A percentile compares a stretch with the other conserved stretches of the same genome.
These are phyloP conservation scores for Multifurca ochricompacta DNA, from an alignment of 768 basidiomycete species.

Conservation along the genomic window DNA sequence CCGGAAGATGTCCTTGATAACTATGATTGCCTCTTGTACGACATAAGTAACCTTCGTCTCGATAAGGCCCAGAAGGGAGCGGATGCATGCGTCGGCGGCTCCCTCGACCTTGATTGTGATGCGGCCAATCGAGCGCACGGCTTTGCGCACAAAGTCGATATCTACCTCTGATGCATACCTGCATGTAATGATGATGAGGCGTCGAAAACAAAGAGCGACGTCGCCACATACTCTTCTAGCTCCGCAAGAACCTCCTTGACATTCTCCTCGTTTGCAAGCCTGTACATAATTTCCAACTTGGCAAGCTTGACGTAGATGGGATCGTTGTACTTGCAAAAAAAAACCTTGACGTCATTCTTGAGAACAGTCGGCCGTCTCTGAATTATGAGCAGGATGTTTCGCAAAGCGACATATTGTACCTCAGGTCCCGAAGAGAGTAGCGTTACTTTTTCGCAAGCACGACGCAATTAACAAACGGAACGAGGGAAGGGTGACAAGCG, in stretches of 20 bases:
- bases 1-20: constrained; percentile 97
- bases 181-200: not conserved
- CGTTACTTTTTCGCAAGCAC: constrained; percentile 66
- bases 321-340: constrained; percentile 99
- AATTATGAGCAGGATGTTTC: constrained; percentile 96
- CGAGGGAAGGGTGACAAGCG: constrained; percentile 12
- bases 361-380: constrained; percentile 88
- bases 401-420: constrained; percentile 95
- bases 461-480: not conserved
- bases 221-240: constrained; percentile 71
- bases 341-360: constrained; percentile 96
- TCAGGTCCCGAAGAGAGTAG: constrained; percentile 94
- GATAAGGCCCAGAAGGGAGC: constrained; percentile 76
- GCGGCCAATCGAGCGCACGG: constrained; percentile 93
- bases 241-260: constrained; percentile 89
- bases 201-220: not conserved
- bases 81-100: constrained; percentile 86
- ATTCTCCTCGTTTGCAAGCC: constrained; percentile 91
- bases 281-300: constrained; percentile 98
- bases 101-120: constrained; percentile 94
- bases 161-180: constrained; percentile 99
- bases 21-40: constrained; percentile 87
- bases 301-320: constrained; percentile 98
- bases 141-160: constrained; percentile 95
- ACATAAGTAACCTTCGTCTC: constrained; percentile 90